Evolutionary conservation across 1,139 yeast species (phyloP).

Genomic region (Geotrichum australiense): DNA sequence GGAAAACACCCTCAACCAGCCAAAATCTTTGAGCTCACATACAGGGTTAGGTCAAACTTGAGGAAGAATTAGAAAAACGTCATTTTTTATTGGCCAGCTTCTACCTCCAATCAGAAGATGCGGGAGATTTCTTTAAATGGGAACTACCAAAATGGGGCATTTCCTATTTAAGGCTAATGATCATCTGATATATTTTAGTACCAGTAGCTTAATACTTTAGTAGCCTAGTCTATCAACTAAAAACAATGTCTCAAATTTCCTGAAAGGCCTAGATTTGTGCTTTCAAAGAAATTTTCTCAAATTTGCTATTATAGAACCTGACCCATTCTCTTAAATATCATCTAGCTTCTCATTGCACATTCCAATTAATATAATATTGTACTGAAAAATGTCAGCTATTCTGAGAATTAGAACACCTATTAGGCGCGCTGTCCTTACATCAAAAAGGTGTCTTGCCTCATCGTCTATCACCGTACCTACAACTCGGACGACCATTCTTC

Average conservation of each 20-base stretch:
- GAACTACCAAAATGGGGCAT: no score
- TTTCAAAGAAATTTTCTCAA: no score
- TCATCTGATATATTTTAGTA: no score
- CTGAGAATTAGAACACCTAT: conserved; percentile 35
- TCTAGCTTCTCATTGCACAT: background rate
- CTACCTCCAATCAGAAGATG: conserved; percentile 1
- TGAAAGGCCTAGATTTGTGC: no score
- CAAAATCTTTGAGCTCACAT: background rate
- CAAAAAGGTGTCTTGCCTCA: no score
- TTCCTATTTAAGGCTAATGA: no score
- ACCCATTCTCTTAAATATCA: no score
- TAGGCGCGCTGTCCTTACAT: conserved; percentile 55
- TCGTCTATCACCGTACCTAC: conserved; percentile 39
- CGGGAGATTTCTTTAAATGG: no score
- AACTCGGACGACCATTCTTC: conserved; percentile 55
- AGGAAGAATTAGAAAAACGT: background rate
- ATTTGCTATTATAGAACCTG: no score
- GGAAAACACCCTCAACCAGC: background rate
- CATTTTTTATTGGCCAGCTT: background rate
- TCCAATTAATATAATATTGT: background rate
- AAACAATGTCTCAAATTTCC: background rate
- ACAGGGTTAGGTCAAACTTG: conserved; percentile 5
- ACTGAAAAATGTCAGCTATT: conserved; percentile 19
- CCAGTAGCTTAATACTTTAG: no score
- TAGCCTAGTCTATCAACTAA: background rate